Conservation (phyloP, 2,329 filamentous ascomycete species). For the Arthrobotrys iridis region DNA sequence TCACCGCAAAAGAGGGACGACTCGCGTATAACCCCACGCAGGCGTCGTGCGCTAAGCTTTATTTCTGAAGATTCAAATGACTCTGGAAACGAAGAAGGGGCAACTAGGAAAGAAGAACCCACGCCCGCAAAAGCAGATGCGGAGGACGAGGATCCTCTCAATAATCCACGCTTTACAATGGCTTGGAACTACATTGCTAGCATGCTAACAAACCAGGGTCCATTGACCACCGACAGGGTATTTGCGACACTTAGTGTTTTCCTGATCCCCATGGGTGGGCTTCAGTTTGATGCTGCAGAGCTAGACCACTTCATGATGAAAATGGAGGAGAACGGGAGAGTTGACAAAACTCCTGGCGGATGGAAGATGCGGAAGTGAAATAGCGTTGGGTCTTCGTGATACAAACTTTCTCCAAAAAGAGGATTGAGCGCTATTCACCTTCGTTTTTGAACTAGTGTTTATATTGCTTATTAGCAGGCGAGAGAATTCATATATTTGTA, state of each 20-base stretch:
- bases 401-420: neutral
- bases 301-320: slow-evolving; percentile 79
- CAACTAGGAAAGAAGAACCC: slow-evolving; percentile 68
- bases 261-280: slow-evolving; percentile 83
- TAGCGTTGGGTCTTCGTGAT: neutral
- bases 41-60: slow-evolving; percentile 55
- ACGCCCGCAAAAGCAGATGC: slow-evolving; percentile 72
- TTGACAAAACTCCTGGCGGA: slow-evolving; percentile 75
- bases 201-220: slow-evolving; percentile 88
- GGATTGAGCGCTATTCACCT: neutral
- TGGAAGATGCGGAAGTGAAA: slow-evolving; percentile 72
- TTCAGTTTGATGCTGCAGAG: slow-evolving; percentile 89
- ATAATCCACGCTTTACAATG: slow-evolving; percentile 69
- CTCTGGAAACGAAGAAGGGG: slow-evolving; percentile 63
- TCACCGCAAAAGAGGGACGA: slow-evolving; percentile 58
- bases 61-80: slow-evolving; percentile 59
- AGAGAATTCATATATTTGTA: slow-evolving; percentile 16
- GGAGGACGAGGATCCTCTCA: slow-evolving; percentile 62
- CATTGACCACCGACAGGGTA: slow-evolving; percentile 83
- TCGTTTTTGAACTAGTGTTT: slow-evolving; percentile 15
- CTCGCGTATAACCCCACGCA: slow-evolving; percentile 50
- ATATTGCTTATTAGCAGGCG: slow-evolving; percentile 14
- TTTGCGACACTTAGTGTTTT: slow-evolving; percentile 87
- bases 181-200: slow-evolving; percentile 93
- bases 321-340: slow-evolving; percentile 76